These are phyloP conservation scores for Stemphylium beticola DNA, from an alignment of 2,329 filamentous ascomycete genomes.

Conservation along the genomic window DNA sequence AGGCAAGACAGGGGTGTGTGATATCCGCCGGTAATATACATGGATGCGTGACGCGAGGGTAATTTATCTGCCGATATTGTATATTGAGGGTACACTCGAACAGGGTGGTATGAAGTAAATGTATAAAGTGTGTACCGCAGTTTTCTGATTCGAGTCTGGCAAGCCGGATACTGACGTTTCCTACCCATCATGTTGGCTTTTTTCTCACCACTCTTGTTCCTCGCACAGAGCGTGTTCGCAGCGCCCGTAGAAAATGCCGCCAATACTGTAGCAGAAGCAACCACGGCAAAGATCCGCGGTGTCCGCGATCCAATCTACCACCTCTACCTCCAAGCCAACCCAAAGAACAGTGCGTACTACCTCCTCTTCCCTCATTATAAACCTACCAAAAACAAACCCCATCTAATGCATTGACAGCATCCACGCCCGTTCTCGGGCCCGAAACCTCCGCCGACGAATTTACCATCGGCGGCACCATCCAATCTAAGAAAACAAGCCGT, in stretches of 20 bases:
- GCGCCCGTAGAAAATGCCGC: conserved; percentile 16
- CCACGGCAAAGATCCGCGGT: conserved; percentile 58
- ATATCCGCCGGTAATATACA: conserved; percentile 9
- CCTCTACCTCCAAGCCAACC: conserved; percentile 58
- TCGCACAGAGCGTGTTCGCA: conserved; percentile 9
- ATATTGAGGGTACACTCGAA: neutral
- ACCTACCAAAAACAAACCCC: neutral
- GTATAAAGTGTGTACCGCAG: neutral
- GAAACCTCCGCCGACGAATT: conserved; percentile 58
- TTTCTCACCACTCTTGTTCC: conserved; percentile 12
- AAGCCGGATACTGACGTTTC: neutral
- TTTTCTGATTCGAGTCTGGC: too few species aligned
- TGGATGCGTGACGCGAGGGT: conserved; percentile 10
- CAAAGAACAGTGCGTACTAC: conserved; percentile 47
- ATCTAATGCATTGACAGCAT: conserved; percentile 26
- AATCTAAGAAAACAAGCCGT: conserved; percentile 56
- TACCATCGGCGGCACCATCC: conserved; percentile 57
- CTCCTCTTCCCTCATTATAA: neutral
- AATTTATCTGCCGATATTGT: conserved; percentile 15
- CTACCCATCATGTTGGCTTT: conserved; percentile 9
- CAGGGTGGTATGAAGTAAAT: neutral
- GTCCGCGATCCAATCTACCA: conserved; percentile 60
- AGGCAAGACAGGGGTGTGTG: neutral
- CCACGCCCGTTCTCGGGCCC: conserved; percentile 59
- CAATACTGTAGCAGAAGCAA: conserved; percentile 36